These are phyloP conservation scores for Rhizophora mangle DNA, from an alignment of 345 rosid species.

Conservation along the genomic window DNA sequence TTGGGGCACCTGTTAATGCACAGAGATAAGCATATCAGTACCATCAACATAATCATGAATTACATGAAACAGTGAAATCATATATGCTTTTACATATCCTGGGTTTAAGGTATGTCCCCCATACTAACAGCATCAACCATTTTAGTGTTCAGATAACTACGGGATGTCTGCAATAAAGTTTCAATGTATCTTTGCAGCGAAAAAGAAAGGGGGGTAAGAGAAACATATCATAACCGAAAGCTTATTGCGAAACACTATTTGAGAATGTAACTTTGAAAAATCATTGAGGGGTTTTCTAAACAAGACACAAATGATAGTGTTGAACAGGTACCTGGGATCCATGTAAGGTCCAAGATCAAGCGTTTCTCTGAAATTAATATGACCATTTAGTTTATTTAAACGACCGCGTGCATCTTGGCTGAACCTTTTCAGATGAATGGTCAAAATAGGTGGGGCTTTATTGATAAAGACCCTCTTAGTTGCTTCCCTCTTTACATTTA, in stretches of 20 bases:
- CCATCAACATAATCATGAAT: too few relatives aligned
- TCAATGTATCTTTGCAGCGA: too few relatives aligned
- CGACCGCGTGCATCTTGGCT: conserved; percentile 95
- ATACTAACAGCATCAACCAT: too few relatives aligned
- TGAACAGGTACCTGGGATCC: conserved; percentile 67
- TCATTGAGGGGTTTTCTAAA: background rate
- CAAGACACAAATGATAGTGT: background rate
- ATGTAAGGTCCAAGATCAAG: conserved; percentile 71
- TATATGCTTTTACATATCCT: too few relatives aligned
- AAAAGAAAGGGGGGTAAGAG: too few relatives aligned
- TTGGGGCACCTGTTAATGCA: conserved; percentile 39
- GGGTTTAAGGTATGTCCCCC: too few relatives aligned
- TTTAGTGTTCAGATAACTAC: too few relatives aligned
- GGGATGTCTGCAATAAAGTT: too few relatives aligned
- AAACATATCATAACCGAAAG: too few relatives aligned
- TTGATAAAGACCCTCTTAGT: conserved; percentile 72
- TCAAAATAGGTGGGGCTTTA: conserved; percentile 77
- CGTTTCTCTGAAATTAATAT: conserved; percentile 65
- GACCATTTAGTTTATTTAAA: conserved; percentile 85
- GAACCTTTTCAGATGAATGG: conserved; percentile 91
- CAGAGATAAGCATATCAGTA: background rate
- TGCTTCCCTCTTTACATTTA: conserved; percentile 86
- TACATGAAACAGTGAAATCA: too few relatives aligned
- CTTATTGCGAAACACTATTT: too few relatives aligned
- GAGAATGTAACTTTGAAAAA: background rate